A percentile compares a stretch with the other conserved stretches of the same genome.
phyloP scores from a whole-genome alignment of 2,329 filamentous ascomycete species.

The Aspergillus vadensis region DNA sequence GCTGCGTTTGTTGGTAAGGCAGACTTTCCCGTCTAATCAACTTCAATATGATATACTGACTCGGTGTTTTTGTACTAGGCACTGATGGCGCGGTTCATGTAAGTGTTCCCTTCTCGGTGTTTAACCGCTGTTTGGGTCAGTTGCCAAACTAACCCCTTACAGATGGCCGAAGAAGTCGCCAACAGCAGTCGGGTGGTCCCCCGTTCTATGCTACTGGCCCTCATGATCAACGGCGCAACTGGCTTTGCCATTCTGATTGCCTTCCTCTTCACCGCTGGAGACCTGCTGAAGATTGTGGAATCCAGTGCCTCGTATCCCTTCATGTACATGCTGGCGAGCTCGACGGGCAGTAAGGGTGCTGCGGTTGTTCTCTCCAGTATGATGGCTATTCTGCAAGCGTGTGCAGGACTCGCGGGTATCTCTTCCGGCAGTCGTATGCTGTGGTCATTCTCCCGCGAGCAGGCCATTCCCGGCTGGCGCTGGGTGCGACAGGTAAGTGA shows the following conservation, averaged over 20 bases:
- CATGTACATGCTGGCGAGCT: constrained; percentile 44
- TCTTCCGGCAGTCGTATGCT: constrained; percentile 37
- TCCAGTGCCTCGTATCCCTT: constrained; percentile 41
- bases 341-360: constrained; percentile 41
- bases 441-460: constrained; percentile 43
- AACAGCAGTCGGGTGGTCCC: constrained; percentile 41
- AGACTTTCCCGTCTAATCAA: too few relatives aligned
- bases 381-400: constrained; percentile 32
- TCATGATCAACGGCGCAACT: constrained; percentile 39
- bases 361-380: constrained; percentile 34
- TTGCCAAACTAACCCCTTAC: not conserved
- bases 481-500: constrained; percentile 4
- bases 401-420: constrained; percentile 34
- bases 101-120: constrained; percentile 7
- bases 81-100: constrained; percentile 27
- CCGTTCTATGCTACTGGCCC: constrained; percentile 37
- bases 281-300: constrained; percentile 34
- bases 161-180: constrained; percentile 44
- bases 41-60: too few relatives aligned
- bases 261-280: constrained; percentile 39
- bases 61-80: not conserved
- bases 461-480: constrained; percentile 35
- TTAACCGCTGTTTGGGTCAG: not conserved
- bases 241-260: constrained; percentile 41
- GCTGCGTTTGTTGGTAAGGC: constrained; percentile 25